A percentile compares a stretch with the other conserved stretches of the same genome.
Evolutionary conservation across 495 filamentous ascomycete species (phyloP).

Genomic region (Penicillium fimorum): DNA sequence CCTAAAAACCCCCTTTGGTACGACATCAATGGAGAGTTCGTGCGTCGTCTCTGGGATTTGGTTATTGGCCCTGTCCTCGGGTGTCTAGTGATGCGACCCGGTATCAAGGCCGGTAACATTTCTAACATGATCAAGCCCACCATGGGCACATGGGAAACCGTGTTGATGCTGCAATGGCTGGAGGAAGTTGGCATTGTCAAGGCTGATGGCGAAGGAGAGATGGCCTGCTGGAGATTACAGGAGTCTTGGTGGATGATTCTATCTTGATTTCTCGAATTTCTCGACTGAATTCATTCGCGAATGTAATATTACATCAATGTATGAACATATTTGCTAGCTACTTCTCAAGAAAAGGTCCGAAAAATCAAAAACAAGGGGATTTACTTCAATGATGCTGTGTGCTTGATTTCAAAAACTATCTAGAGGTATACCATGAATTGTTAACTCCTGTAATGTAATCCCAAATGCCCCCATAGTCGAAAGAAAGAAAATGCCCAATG

Average conservation of each 20-base stretch:
- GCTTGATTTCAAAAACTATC: constrained; percentile 4
- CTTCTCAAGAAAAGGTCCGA: neutral
- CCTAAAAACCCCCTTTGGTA: constrained; percentile 72
- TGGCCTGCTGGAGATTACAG: constrained; percentile 44
- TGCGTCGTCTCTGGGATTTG: constrained; percentile 62
- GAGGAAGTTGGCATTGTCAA: constrained; percentile 45
- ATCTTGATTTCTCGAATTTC: neutral
- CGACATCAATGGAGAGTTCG: constrained; percentile 67
- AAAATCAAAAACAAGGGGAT: neutral
- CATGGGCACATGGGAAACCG: constrained; percentile 67
- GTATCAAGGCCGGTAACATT: constrained; percentile 52
- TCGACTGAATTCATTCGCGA: neutral
- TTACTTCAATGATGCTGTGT: neutral
- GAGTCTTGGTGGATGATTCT: constrained; percentile 73
- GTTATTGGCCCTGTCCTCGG: constrained; percentile 58
- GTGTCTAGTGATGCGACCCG: constrained; percentile 58
- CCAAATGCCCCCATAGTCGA: constrained; percentile 1
- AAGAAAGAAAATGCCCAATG: neutral
- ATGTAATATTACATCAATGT: neutral
- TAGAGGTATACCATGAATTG: constrained; percentile 11
- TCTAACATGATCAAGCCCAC: constrained; percentile 56
- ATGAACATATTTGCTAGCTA: neutral
- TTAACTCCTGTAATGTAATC: constrained; percentile 1
- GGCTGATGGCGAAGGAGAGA: constrained; percentile 26
- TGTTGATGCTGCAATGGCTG: constrained; percentile 65